Conservation (phyloP, 345 rosid genomes). For the Tarenaya hassleriana region DNA sequence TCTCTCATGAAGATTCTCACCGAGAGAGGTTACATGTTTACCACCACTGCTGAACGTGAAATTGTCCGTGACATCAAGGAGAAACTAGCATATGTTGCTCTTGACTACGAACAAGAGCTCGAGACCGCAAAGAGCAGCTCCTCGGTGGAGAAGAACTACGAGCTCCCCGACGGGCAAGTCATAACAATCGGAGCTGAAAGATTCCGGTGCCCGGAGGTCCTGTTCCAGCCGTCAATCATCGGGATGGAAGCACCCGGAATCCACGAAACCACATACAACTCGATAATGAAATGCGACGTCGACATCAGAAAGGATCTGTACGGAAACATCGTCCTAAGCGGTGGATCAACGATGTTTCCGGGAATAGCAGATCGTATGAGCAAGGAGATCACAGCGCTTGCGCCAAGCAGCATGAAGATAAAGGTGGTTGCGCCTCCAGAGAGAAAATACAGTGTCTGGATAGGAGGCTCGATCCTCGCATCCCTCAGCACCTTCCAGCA, state of each 20-base stretch:
- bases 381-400: constrained; percentile 44
- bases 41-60: constrained; percentile 53
- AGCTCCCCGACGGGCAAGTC: constrained; percentile 45
- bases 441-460: constrained; percentile 56
- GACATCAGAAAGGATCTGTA: constrained; percentile 47
- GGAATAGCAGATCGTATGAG: constrained; percentile 51
- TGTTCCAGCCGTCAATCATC: constrained; percentile 44
- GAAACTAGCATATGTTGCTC: constrained; percentile 45
- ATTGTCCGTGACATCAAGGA: constrained; percentile 54
- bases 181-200: constrained; percentile 48
- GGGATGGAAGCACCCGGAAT: constrained; percentile 48
- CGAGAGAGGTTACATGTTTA: constrained; percentile 49
- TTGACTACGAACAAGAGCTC: constrained; percentile 47
- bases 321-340: constrained; percentile 46
- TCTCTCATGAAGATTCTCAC: constrained; percentile 49
- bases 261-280: constrained; percentile 44
- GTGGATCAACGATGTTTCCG: constrained; percentile 50
- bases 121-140: constrained; percentile 49
- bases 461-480: constrained; percentile 48
- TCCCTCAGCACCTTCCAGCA: constrained; percentile 56
- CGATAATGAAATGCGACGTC: constrained; percentile 44
- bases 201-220: constrained; percentile 50
- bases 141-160: constrained; percentile 38
- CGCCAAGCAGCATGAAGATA: constrained; percentile 48
- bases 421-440: constrained; percentile 56